phyloP scores from a whole-genome alignment of 164 flowering plant genomes.

The Akebia trifoliata region DNA sequence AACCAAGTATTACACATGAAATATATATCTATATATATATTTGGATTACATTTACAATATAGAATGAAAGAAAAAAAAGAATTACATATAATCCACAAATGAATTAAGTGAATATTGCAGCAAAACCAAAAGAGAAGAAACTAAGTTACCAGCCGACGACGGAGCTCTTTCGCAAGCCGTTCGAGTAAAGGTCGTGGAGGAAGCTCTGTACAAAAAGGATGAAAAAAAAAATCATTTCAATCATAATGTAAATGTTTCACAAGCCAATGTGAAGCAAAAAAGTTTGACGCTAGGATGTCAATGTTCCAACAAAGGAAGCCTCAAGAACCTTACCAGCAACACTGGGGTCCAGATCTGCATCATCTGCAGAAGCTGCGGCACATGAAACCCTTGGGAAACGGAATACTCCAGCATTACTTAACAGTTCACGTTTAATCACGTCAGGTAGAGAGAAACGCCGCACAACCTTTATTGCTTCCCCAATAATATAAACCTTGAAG shows the following conservation, averaged over 20 bases:
- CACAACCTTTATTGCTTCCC: conserved; percentile 87
- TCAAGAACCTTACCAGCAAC: conserved; percentile 63
- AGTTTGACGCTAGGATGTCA: no score
- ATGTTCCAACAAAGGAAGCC: no score
- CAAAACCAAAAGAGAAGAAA: no score
- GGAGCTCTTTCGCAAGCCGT: conserved; percentile 77
- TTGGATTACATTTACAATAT: no score
- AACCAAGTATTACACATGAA: no score
- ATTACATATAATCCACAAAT: background rate
- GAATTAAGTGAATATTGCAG: background rate
- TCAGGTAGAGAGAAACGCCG: conserved; percentile 92
- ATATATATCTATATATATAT: no score
- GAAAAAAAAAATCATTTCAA: no score
- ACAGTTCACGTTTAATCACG: conserved; percentile 54
- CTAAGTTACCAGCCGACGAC: conserved; percentile 73
- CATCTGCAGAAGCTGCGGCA: conserved; percentile 97
- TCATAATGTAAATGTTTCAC: no score
- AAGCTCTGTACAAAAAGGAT: conserved; percentile 92
- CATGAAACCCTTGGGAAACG: conserved; percentile 91
- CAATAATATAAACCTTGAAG: conserved; percentile 88
- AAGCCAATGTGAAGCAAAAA: no score
- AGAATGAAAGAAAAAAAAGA: no score
- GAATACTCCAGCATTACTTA: conserved; percentile 61
- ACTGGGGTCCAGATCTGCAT: conserved; percentile 84
- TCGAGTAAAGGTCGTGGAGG: conserved; percentile 94